Conservation (phyloP, 31 red algal genomes). For the Porphyra umbilicalis region DNA sequence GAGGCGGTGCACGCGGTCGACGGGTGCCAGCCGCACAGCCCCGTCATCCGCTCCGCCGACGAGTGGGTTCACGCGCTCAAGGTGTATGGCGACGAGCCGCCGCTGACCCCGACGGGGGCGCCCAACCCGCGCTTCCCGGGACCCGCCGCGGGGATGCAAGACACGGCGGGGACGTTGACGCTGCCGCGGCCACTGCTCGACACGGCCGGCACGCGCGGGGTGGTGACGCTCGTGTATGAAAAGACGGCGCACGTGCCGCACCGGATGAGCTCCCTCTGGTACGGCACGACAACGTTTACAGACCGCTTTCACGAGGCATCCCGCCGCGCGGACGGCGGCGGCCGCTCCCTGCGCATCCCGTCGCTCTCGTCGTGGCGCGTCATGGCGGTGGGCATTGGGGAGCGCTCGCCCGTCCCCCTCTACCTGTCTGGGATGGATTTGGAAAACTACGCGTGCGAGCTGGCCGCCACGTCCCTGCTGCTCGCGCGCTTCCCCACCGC, state of each 20-base stretch:
- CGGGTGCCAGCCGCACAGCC: too few relatives aligned
- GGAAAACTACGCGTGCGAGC: constrained; percentile 3
- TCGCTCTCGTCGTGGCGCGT: constrained; percentile 10
- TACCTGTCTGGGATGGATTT: constrained; percentile 15
- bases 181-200: too few relatives aligned
- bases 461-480: neutral
- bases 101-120: constrained; percentile 32
- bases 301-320: constrained; percentile 15
- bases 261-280: constrained; percentile 40
- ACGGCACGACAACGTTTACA: constrained; percentile 25
- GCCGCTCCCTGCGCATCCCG: too few relatives aligned
- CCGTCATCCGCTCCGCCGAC: constrained; percentile 8
- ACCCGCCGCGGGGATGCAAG: too few relatives aligned
- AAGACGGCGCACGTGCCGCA: constrained; percentile 21
- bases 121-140: too few relatives aligned
- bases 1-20: too few relatives aligned
- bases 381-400: constrained; percentile 30
- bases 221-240: constrained; percentile 19
- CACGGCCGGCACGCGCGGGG: constrained; percentile 7
- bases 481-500: neutral
- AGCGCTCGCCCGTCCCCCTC: constrained; percentile 9
- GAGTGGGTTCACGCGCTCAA: constrained; percentile 18
- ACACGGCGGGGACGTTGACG: too few relatives aligned
- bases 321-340: too few relatives aligned
- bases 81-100: constrained; percentile 26